phyloP scores from a whole-genome alignment of 805 yeast genomes.

The Starmerella etchellsii region DNA sequence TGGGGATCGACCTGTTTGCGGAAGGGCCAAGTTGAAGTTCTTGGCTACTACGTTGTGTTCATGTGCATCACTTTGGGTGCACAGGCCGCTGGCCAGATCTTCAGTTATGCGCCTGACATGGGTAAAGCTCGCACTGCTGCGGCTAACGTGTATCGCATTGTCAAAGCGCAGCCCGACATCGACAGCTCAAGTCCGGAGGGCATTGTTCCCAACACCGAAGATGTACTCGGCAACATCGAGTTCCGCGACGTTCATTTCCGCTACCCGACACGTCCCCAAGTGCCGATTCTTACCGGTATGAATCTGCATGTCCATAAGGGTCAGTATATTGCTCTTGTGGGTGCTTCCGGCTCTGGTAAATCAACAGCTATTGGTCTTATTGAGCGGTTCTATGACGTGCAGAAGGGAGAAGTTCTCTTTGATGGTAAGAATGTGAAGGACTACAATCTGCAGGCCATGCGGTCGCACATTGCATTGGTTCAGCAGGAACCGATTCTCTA shows the following conservation, averaged over 20 bases:
- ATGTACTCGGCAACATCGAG: slow-evolving; percentile 38
- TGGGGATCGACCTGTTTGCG: slow-evolving; percentile 31
- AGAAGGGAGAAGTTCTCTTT: slow-evolving; percentile 36
- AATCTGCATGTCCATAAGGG: slow-evolving; percentile 37
- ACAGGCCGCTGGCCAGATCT: slow-evolving; percentile 32
- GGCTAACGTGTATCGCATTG: slow-evolving; percentile 24
- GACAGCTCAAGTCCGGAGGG: slow-evolving; percentile 27
- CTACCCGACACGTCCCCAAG: slow-evolving; percentile 49
- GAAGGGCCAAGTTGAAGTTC: slow-evolving; percentile 23
- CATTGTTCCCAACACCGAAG: slow-evolving; percentile 21
- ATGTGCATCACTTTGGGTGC: slow-evolving; percentile 31
- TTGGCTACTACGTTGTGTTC: slow-evolving; percentile 31
- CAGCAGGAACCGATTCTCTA: slow-evolving; percentile 51
- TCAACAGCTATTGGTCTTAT: slow-evolving; percentile 42
- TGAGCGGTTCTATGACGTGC: slow-evolving; percentile 41
- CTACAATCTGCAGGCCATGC: slow-evolving; percentile 38
- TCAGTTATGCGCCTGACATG: slow-evolving; percentile 34
- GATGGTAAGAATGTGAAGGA: slow-evolving; percentile 40
- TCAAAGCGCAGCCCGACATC: slow-evolving; percentile 27
- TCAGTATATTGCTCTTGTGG: slow-evolving; percentile 52
- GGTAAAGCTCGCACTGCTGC: slow-evolving; percentile 32
- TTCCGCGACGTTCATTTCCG: slow-evolving; percentile 48
- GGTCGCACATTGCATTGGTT: slow-evolving; percentile 44
- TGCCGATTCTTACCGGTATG: slow-evolving; percentile 40
- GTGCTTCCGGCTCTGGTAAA: slow-evolving; percentile 52